Percentiles rank a stretch among this genome's conserved stretches.
phyloP scores from a whole-genome alignment of 169 alveolate genomes.

The Perkinsus chesapeaki region DNA sequence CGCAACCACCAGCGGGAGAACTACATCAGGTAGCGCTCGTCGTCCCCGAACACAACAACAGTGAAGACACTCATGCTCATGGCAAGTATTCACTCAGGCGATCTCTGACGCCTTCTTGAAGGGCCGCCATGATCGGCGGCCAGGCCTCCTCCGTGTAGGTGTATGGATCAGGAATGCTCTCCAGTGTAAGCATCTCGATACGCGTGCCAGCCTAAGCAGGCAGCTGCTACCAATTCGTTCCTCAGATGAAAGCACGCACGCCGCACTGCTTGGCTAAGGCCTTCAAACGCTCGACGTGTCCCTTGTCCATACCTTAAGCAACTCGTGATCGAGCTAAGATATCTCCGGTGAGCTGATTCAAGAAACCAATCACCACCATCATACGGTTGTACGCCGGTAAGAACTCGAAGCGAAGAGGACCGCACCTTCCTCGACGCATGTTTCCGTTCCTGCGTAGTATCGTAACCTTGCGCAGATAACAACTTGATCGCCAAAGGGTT shows the following conservation, averaged over 20 bases:
- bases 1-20: background rate
- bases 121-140: background rate
- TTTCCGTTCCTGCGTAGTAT: background rate
- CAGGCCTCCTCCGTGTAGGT: background rate
- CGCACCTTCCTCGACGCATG: background rate
- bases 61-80: too few species aligned
- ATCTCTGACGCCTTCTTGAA: background rate
- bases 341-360: background rate
- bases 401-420: background rate
- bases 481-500: background rate
- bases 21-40: background rate
- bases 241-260: too few species aligned
- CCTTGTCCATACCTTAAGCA: background rate
- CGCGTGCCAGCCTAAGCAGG: background rate
- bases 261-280: background rate
- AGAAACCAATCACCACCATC: too few species aligned
- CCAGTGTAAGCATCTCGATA: background rate
- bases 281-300: background rate
- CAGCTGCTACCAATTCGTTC: too few species aligned
- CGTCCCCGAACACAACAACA: too few species aligned
- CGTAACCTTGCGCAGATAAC: background rate
- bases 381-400: too few species aligned
- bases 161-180: background rate
- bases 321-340: background rate
- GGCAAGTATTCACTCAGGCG: background rate